These are phyloP conservation scores for Tricholoma hemisulphureum DNA, from an alignment of 768 basidiomycete genomes.

Conservation along the genomic window DNA sequence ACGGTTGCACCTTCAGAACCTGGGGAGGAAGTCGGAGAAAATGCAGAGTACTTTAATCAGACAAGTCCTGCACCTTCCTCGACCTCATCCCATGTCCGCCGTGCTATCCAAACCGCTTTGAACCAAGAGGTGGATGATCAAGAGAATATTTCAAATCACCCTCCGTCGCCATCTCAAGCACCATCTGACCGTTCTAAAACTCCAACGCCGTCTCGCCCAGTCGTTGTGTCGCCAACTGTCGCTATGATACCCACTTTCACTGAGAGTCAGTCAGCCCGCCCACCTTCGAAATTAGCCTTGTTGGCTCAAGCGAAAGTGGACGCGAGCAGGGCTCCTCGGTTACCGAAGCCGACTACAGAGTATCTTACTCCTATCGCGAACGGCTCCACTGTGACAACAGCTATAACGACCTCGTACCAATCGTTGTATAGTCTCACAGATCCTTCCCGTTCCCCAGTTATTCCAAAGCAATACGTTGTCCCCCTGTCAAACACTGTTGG, in stretches of 20 bases:
- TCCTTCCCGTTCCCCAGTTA: constrained; percentile 40
- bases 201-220: constrained; percentile 17
- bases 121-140: constrained; percentile 56
- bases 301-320: constrained; percentile 62
- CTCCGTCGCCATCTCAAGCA: constrained; percentile 18
- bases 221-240: constrained; percentile 1
- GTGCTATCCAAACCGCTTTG: constrained; percentile 68
- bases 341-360: constrained; percentile 55
- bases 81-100: constrained; percentile 58
- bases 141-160: constrained; percentile 15
- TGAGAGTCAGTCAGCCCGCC: constrained; percentile 32
- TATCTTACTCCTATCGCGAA: constrained; percentile 80
- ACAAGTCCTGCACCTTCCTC: constrained; percentile 38
- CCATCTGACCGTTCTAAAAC: constrained; percentile 19
- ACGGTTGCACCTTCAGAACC: constrained; percentile 22
- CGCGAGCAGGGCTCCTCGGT: constrained; percentile 44
- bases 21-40: constrained; percentile 11
- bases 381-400: constrained; percentile 77
- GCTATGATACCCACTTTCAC: constrained; percentile 23
- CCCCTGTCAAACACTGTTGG: constrained; percentile 34
- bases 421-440: constrained; percentile 63
- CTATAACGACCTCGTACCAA: constrained; percentile 81
- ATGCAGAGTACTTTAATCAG: constrained; percentile 15
- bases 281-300: constrained; percentile 71
- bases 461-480: constrained; percentile 43